Percentiles rank a stretch among this genome's conserved stretches.
These are phyloP conservation scores for Puccinia horiana DNA, from an alignment of 1,284 basidiomycete genomes.

Conservation along the genomic window DNA sequence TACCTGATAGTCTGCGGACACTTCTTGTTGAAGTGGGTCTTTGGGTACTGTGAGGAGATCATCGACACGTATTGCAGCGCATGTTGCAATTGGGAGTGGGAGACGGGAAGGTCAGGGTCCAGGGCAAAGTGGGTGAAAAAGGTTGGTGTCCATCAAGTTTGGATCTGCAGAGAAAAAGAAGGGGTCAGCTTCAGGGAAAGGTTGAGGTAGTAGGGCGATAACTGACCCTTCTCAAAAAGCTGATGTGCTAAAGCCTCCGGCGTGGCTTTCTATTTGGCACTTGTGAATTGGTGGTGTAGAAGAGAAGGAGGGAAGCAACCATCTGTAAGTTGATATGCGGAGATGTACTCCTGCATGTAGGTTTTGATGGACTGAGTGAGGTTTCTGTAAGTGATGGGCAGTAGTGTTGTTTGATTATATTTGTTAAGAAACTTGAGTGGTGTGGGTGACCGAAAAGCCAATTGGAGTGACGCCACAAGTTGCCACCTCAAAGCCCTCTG, in stretches of 20 bases:
- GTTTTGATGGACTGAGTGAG: not conserved
- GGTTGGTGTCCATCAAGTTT: not conserved
- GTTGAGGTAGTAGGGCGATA: not conserved
- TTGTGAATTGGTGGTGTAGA: too few species aligned
- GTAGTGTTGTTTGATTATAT: not conserved
- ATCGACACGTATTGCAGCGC: too few species aligned
- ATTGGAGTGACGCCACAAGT: not conserved
- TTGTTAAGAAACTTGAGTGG: not conserved
- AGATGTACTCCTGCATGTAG: not conserved
- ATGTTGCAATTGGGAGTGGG: not conserved
- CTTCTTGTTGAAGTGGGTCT: not conserved
- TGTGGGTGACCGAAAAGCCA: not conserved
- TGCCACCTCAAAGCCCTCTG: too few species aligned
- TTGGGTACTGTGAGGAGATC: not conserved
- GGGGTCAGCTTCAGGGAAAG: not conserved
- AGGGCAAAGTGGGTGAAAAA: not conserved
- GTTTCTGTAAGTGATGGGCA: not conserved
- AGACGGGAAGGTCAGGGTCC: constrained; percentile 7
- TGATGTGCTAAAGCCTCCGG: not conserved
- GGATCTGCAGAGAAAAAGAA: constrained; percentile 10
- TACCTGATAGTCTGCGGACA: constrained; percentile 15
- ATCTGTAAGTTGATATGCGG: not conserved
- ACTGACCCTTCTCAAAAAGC: not conserved
- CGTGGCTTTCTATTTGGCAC: not conserved
- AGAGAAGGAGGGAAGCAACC: not conserved